Evolutionary conservation across 176 grass and related monocot genomes (phyloP).

Genomic region (Chrysopogon serrulatus): DNA sequence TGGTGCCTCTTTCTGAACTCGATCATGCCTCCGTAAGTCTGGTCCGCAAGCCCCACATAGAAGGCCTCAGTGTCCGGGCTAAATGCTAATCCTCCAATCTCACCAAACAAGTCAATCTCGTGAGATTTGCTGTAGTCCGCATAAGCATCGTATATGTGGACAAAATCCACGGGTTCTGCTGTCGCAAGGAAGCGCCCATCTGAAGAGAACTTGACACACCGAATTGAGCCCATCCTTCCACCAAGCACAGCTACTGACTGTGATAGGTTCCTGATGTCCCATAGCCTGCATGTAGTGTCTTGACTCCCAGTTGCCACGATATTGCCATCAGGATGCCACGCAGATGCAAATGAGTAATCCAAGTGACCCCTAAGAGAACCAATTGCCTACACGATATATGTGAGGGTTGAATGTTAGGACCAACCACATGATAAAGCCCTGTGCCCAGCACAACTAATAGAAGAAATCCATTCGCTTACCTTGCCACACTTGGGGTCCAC

Average conservation of each 20-base stretch:
- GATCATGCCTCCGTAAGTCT: conserved; percentile 64
- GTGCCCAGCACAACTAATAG: neutral
- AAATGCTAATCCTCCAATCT: conserved; percentile 84
- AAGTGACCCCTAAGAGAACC: conserved; percentile 59
- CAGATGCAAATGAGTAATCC: conserved; percentile 89
- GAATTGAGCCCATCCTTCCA: conserved; percentile 76
- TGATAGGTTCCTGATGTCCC: conserved; percentile 88
- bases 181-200: conserved; percentile 81
- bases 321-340: conserved; percentile 76
- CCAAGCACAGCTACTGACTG: conserved; percentile 63
- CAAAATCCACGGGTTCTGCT: conserved; percentile 76
- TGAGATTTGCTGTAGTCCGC: conserved; percentile 51
- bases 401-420: neutral
- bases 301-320: conserved; percentile 83
- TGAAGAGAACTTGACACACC: conserved; percentile 70
- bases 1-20: conserved; percentile 69
- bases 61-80: conserved; percentile 67
- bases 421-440: neutral
- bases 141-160: conserved; percentile 70
- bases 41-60: conserved; percentile 74
- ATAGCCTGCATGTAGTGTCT: conserved; percentile 87
- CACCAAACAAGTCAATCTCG: conserved; percentile 82
- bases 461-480: neutral
- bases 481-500: conserved; percentile 74
- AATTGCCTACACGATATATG: conserved; percentile 43